phyloP scores from a whole-genome alignment of 371 early-diverging fungal genomes.

The Amoeboaphelidium occidentale region DNA sequence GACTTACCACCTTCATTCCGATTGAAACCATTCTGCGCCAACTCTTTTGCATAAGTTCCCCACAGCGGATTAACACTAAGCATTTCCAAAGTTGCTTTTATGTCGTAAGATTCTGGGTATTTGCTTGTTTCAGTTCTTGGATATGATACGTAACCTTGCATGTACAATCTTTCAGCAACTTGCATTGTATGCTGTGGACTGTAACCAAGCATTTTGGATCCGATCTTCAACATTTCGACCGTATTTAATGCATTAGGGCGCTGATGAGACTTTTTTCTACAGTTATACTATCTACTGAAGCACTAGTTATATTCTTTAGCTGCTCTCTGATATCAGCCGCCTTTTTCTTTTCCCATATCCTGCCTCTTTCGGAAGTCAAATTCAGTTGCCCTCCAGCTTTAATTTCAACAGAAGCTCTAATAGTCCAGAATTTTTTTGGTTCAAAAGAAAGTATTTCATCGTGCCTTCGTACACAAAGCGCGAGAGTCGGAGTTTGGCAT shows the following conservation, averaged over 20 bases:
- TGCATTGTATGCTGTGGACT: conserved; percentile 27
- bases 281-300: conserved; percentile 14
- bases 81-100: conserved; percentile 31
- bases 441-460: conserved; percentile 30
- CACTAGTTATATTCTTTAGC: conserved; percentile 9
- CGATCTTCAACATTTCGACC: conserved; percentile 21
- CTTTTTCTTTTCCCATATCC: conserved; percentile 19
- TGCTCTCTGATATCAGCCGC: conserved; percentile 12
- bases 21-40: too few species aligned
- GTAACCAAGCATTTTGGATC: conserved; percentile 12
- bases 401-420: conserved; percentile 9
- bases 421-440: conserved; percentile 29
- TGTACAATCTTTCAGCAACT: conserved; percentile 66
- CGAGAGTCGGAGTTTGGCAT: conserved; percentile 25
- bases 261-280: conserved; percentile 13
- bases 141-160: conserved; percentile 80
- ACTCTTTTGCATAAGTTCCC: conserved; percentile 40
- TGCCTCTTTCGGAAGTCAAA: conserved; percentile 13
- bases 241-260: conserved; percentile 25
- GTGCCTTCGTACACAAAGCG: conserved; percentile 37
- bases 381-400: conserved; percentile 7
- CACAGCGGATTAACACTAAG: conserved; percentile 31
- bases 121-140: conserved; percentile 98
- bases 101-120: conserved; percentile 53
- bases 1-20: too few species aligned